A percentile compares a stretch with the other conserved stretches of the same genome.
Evolutionary conservation across 208 protist genomes (phyloP).

Genomic region (Leishmania tropica): DNA sequence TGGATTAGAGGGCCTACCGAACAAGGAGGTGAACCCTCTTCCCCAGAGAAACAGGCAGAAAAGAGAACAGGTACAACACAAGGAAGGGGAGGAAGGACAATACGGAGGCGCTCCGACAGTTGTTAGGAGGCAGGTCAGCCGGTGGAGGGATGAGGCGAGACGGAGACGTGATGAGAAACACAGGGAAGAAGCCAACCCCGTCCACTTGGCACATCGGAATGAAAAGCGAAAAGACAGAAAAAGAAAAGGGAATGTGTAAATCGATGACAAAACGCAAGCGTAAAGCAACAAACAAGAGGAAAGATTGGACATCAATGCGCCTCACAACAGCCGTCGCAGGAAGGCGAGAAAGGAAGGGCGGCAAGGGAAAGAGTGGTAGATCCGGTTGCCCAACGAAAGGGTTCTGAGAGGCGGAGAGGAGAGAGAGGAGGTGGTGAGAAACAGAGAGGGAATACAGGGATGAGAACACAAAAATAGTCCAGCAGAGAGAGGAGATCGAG

Average conservation of each 20-base stretch:
- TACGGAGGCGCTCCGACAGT: neutral
- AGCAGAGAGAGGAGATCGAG: neutral
- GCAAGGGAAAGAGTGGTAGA: neutral
- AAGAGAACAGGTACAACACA: neutral
- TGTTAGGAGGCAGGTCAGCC: neutral
- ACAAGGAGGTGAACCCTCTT: neutral
- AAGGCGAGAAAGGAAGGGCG: neutral
- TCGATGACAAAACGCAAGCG: neutral
- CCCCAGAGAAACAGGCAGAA: neutral
- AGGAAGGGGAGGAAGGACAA: neutral
- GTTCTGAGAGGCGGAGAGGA: neutral
- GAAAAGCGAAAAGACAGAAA: neutral
- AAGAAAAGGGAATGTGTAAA: neutral
- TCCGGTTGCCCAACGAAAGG: no score
- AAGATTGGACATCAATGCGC: neutral
- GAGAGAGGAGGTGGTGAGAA: neutral
- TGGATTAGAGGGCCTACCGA: neutral
- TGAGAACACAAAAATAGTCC: neutral
- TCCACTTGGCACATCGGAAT: neutral
- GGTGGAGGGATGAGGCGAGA: neutral
- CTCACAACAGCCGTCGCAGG: no score
- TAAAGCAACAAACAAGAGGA: neutral
- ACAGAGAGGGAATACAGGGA: neutral
- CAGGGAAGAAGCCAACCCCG: neutral
- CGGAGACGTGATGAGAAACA: neutral